These are phyloP conservation scores for Colletotrichum higginsianum DNA, from an alignment of 2,329 filamentous ascomycete genomes.

Conservation along the genomic window DNA sequence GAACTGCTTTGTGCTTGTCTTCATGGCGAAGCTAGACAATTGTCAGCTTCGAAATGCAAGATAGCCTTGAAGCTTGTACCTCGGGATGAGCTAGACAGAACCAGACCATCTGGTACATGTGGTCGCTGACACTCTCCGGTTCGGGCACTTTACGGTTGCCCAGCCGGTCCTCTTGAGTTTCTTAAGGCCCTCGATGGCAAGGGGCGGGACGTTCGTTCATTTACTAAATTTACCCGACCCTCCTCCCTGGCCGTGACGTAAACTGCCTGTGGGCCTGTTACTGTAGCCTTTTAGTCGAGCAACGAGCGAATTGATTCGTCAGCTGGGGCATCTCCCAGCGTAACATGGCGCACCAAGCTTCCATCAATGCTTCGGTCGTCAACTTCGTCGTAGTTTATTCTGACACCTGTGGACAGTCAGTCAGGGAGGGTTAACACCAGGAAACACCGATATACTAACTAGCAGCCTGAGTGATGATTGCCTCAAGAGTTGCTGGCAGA, in stretches of 20 bases:
- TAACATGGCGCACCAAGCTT: neutral
- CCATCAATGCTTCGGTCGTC: neutral
- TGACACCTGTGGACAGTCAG: neutral
- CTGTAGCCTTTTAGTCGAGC: too few relatives aligned
- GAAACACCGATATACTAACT: neutral
- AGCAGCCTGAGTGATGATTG: neutral
- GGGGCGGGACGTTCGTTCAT: too few relatives aligned
- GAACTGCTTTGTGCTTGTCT: neutral
- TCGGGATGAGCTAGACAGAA: constrained; percentile 10
- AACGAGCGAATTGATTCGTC: neutral
- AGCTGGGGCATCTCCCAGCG: neutral
- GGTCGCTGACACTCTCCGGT: constrained; percentile 31
- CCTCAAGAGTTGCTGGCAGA: neutral
- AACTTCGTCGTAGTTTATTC: neutral
- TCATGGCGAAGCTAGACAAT: neutral
- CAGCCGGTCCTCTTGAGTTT: constrained; percentile 14
- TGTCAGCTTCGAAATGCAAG: neutral
- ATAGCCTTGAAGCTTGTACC: neutral
- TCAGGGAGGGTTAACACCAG: neutral
- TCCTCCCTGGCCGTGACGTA: too few relatives aligned
- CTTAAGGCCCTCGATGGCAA: constrained; percentile 22
- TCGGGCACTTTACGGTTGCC: constrained; percentile 9
- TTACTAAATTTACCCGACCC: too few relatives aligned
- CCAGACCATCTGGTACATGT: constrained; percentile 35
- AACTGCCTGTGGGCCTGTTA: too few relatives aligned